These are phyloP conservation scores for Chaetoceros muelleri DNA, from an alignment of 108 stramenopile species.

Conservation along the genomic window DNA sequence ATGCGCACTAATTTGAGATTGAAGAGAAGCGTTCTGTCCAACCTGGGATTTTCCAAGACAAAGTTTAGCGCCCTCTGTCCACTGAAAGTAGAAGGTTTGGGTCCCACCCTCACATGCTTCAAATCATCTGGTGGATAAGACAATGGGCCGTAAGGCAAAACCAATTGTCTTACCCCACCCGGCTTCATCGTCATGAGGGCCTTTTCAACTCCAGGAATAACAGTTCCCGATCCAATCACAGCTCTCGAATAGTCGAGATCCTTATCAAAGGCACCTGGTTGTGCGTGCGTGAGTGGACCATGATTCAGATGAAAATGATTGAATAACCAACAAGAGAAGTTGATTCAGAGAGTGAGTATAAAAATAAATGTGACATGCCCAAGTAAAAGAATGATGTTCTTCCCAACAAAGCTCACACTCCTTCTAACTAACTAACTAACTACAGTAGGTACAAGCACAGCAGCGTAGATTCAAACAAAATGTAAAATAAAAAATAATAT, in stretches of 20 bases:
- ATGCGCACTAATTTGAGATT: constrained; percentile 88
- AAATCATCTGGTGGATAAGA: constrained; percentile 63
- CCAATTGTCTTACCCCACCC: constrained; percentile 81
- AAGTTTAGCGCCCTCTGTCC: constrained; percentile 87
- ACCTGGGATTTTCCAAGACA: constrained; percentile 81
- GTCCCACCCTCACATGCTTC: constrained; percentile 73
- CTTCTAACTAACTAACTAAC: too few species aligned
- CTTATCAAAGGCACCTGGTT: constrained; percentile 92
- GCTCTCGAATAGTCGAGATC: constrained; percentile 72
- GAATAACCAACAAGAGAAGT: background rate
- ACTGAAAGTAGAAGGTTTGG: constrained; percentile 84
- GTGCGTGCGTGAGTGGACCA: constrained; percentile 14
- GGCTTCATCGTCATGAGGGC: constrained; percentile 66
- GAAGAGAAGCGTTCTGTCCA: constrained; percentile 86
- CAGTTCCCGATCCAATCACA: constrained; percentile 49
- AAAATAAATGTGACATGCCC: background rate
- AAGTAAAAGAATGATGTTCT: too few species aligned
- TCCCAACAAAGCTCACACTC: too few species aligned
- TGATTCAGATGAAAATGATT: background rate
- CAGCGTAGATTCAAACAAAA: background rate
- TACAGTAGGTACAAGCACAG: background rate
- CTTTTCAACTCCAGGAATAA: constrained; percentile 72
- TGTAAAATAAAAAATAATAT: background rate
- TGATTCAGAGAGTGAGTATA: background rate
- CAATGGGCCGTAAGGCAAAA: constrained; percentile 72